Percentiles rank a stretch among this genome's conserved stretches.
phyloP scores from a whole-genome alignment of 1,284 basidiomycete genomes.

The Ustilago cynodontis region DNA sequence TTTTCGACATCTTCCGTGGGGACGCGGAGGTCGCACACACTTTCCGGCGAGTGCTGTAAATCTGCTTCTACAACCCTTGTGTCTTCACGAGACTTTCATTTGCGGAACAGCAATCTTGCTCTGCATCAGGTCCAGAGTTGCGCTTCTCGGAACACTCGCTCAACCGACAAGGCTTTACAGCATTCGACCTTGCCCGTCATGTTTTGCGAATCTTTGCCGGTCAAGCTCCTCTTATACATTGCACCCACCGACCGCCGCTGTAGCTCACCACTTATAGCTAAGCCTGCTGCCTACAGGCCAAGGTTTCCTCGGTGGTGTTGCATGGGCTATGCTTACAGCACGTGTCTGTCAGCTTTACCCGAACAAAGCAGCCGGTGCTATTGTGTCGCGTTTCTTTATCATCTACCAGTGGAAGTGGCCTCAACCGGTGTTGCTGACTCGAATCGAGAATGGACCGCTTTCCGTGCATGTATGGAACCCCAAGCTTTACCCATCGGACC shows the following conservation, averaged over 20 bases:
- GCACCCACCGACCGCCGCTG: background rate
- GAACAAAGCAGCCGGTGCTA: slow-evolving; percentile 90
- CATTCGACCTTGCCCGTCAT: background rate
- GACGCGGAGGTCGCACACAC: too few relatives aligned
- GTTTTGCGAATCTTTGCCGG: background rate
- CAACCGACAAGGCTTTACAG: background rate
- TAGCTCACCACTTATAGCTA: background rate
- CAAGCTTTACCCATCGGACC: slow-evolving; percentile 92
- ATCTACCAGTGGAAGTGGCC: slow-evolving; percentile 99
- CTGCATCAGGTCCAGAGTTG: background rate
- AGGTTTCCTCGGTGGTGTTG: slow-evolving; percentile 97
- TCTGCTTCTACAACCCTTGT: too few relatives aligned
- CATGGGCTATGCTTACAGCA: slow-evolving; percentile 98
- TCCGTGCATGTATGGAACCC: slow-evolving; percentile 98
- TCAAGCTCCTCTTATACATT: background rate
- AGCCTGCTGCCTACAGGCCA: background rate
- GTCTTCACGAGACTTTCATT: too few relatives aligned
- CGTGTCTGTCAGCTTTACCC: slow-evolving; percentile 99
- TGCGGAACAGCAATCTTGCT: background rate
- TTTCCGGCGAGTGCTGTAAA: too few relatives aligned
- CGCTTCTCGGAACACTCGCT: background rate
- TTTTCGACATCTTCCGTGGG: too few relatives aligned
- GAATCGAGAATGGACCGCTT: slow-evolving; percentile 91
- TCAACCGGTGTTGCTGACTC: slow-evolving; percentile 91
- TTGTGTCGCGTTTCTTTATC: slow-evolving; percentile 96